Evolutionary conservation across 2,329 filamentous ascomycete genomes (phyloP), one percentile per base, ranked within the genome.

Genomic region (Zymoseptoria passerinii): DNA sequence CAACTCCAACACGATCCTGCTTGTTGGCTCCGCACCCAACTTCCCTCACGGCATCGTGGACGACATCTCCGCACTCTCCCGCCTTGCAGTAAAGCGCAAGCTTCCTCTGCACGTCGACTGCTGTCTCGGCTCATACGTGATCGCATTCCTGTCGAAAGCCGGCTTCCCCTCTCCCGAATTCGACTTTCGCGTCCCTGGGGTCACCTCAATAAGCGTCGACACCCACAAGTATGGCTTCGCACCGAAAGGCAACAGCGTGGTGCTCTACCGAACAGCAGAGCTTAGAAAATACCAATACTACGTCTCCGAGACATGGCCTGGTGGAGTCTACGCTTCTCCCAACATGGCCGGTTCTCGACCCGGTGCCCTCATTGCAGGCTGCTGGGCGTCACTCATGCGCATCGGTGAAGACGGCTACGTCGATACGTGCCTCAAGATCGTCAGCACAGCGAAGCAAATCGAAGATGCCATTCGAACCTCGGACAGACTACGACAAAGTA

Each of bases 221-320:
- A 99, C 94, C 2, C 94, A 99, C 82, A 99, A 99, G 75, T 99
- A 99, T 73, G 94, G 94, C 44, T 99, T 99, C 71, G 94, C 94
- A 1, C 94, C 94, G 55, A 99, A 99, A 78, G 94, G 94, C 66
- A 99, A 95, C 81, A 94, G 88, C 55, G 94, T 91, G 1, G 81
- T 96, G 13, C 81, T 99, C 49, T 99, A 99, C 81, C 90, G 94
- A 67, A 88, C 85, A 51, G 82, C 86, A 35, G 77, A 83, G 52
- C 83, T 95, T 65, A 85, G 94, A 66, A 84, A 85, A 58, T 92
- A 96, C 75, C 94, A 99, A 75, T 99, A 99, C 80, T 99, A 96
- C 75, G 87, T 99, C 72, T 90, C 87, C 29, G 88, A 94, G 6
- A 89, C 95, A 75, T 99, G 94, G 94, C 86, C 88, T 8, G 94